phyloP scores from a whole-genome alignment of 192 early-diverging fungal species.

The Entomortierella lignicola region DNA sequence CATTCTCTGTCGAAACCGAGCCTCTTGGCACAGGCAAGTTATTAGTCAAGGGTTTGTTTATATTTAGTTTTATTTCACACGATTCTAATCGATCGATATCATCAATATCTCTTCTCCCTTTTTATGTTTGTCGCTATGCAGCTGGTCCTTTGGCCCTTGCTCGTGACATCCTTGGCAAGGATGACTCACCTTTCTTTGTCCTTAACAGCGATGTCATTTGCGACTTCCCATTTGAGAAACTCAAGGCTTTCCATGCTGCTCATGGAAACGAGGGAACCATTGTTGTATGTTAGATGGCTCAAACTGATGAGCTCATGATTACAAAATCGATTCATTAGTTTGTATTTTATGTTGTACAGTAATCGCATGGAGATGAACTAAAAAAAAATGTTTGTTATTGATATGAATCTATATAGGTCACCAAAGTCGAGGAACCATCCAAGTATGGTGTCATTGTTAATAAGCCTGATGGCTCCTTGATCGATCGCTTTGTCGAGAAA shows the following conservation, averaged over 20 bases:
- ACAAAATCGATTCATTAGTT: neutral
- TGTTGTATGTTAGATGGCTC: slow-evolving; percentile 64
- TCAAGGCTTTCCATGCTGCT: slow-evolving; percentile 89
- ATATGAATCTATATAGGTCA: slow-evolving; percentile 63
- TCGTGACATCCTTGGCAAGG: slow-evolving; percentile 89
- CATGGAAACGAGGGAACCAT: slow-evolving; percentile 98
- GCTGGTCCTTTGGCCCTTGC: slow-evolving; percentile 97
- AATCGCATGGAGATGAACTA: neutral
- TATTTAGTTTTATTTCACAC: neutral
- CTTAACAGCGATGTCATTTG: slow-evolving; percentile 99
- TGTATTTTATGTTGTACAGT: neutral
- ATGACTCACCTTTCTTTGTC: slow-evolving; percentile 97
- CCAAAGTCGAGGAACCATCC: slow-evolving; percentile 97
- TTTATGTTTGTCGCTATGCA: slow-evolving; percentile 1
- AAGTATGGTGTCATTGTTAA: slow-evolving; percentile 99
- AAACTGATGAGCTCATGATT: neutral
- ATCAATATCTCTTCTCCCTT: neutral
- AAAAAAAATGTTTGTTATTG: neutral
- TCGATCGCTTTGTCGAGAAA: slow-evolving; percentile 98
- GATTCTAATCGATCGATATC: neutral
- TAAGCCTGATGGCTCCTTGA: slow-evolving; percentile 74
- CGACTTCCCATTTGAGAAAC: slow-evolving; percentile 94
- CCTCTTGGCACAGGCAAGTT: slow-evolving; percentile 87
- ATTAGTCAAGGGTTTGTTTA: neutral
- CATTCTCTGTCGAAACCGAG: slow-evolving; percentile 96